Evolutionary conservation across 208 protist genomes (phyloP).

Genomic region (Leishmania arabica): DNA sequence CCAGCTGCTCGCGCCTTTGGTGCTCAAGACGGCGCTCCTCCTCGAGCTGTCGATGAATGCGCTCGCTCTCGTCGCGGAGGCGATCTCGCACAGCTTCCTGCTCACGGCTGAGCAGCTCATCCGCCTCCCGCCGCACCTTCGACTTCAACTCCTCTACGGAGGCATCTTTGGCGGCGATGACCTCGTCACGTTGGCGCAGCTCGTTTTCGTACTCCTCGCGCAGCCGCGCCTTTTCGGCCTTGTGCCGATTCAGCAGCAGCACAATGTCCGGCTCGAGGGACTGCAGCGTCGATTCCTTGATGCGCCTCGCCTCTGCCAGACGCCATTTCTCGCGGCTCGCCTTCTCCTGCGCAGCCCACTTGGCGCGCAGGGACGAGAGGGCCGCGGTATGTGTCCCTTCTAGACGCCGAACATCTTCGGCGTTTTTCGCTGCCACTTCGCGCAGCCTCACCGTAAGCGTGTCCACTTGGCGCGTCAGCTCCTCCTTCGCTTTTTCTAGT

Average conservation of each 20-base stretch:
- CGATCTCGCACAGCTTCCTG: slow-evolving; percentile 54
- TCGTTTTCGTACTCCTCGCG: slow-evolving; percentile 89
- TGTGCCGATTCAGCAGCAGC: slow-evolving; percentile 90
- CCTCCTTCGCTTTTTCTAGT: slow-evolving; percentile 52
- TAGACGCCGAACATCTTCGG: slow-evolving; percentile 55
- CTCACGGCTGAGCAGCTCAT: slow-evolving; percentile 55
- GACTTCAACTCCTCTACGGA: slow-evolving; percentile 69
- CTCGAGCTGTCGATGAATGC: slow-evolving; percentile 64
- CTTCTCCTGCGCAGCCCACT: slow-evolving; percentile 85
- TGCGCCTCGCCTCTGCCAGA: slow-evolving; percentile 83
- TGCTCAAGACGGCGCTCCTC: slow-evolving; percentile 55
- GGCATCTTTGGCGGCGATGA: slow-evolving; percentile 76
- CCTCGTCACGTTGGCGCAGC: slow-evolving; percentile 80
- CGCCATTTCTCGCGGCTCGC: slow-evolving; percentile 81
- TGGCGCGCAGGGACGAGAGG: slow-evolving; percentile 60
- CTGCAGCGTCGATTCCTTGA: slow-evolving; percentile 91
- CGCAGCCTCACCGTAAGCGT: slow-evolving; percentile 60
- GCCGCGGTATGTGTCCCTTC: slow-evolving; percentile 73
- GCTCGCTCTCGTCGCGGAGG: slow-evolving; percentile 58
- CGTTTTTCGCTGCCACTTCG: slow-evolving; percentile 42
- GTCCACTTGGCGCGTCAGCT: slow-evolving; percentile 57
- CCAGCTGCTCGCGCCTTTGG: slow-evolving; percentile 60
- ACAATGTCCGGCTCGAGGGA: slow-evolving; percentile 93
- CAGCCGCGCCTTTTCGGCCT: slow-evolving; percentile 89
- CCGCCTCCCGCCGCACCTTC: slow-evolving; percentile 65